These are phyloP conservation scores for Fusarium sp. DNA, from an alignment of 2,329 filamentous ascomycete genomes.

Conservation along the genomic window DNA sequence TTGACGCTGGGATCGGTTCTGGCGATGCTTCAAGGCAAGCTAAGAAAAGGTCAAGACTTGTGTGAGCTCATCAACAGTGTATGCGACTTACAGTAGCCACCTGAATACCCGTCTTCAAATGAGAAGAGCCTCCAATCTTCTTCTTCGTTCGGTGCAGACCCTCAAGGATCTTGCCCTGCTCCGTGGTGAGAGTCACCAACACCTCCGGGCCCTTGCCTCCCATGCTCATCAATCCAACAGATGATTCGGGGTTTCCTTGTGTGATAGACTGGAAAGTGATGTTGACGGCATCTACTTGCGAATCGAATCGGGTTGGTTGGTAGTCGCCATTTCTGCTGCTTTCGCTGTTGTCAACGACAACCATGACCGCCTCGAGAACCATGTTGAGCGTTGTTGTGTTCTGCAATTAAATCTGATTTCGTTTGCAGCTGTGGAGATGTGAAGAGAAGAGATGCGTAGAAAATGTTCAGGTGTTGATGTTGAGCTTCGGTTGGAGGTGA, in stretches of 20 bases:
- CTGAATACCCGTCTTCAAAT: conserved; percentile 94
- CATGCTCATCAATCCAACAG: conserved; percentile 99
- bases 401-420: conserved; percentile 4
- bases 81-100: conserved; percentile 83
- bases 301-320: conserved; percentile 93
- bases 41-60: conserved; percentile 55
- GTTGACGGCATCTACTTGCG: conserved; percentile 93
- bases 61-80: not conserved
- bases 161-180: conserved; percentile 94
- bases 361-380: conserved; percentile 99
- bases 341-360: conserved; percentile 99
- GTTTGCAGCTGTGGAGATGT: conserved; percentile 8
- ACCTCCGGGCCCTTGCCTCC: conserved; percentile 97
- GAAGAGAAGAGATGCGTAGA: conserved; percentile 3
- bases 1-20: conserved; percentile 97
- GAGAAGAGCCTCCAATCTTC: conserved; percentile 90
- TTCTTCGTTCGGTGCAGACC: conserved; percentile 88
- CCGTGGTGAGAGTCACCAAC: conserved; percentile 93
- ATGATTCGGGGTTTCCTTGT: conserved; percentile 94
- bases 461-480: conserved; percentile 26
- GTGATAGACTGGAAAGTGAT: conserved; percentile 97
- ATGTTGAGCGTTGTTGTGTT: conserved; percentile 71
- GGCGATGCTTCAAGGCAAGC: conserved; percentile 96
- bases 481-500: conserved; percentile 43
- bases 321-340: conserved; percentile 95